A percentile compares a stretch with the other conserved stretches of the same genome.
phyloP scores from a whole-genome alignment of 2,329 filamentous ascomycete genomes.

The Eurotiales sp. region DNA sequence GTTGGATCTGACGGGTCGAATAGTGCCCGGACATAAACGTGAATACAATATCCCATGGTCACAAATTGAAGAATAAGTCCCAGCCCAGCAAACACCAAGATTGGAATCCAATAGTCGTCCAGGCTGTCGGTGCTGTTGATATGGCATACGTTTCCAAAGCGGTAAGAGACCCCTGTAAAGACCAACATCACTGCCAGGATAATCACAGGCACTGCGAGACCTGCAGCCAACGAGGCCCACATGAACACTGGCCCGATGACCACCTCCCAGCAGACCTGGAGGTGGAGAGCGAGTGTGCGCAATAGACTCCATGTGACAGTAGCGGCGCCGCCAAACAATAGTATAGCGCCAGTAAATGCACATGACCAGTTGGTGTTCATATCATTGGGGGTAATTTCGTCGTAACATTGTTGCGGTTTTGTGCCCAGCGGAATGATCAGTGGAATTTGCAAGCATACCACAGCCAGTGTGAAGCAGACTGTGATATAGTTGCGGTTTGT shows the following conservation, averaged over 20 bases:
- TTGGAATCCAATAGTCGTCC: constrained; percentile 83
- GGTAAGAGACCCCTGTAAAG: constrained; percentile 87
- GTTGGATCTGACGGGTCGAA: constrained; percentile 63
- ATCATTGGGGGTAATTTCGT: constrained; percentile 87
- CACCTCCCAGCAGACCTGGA: constrained; percentile 97
- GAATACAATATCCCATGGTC: constrained; percentile 88
- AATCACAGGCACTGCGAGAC: constrained; percentile 78
- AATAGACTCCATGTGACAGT: constrained; percentile 88
- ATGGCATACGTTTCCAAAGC: constrained; percentile 87
- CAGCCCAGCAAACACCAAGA: constrained; percentile 71
- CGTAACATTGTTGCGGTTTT: constrained; percentile 76
- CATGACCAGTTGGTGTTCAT: constrained; percentile 81
- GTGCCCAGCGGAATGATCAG: constrained; percentile 84
- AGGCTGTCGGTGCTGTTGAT: constrained; percentile 87
- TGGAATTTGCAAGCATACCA: constrained; percentile 80
- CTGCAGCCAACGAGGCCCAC: constrained; percentile 72
- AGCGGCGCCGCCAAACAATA: constrained; percentile 81
- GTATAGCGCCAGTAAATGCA: constrained; percentile 79
- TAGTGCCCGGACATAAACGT: constrained; percentile 85
- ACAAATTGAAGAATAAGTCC: constrained; percentile 77
- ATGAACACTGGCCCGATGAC: constrained; percentile 86
- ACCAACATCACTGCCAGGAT: constrained; percentile 73
- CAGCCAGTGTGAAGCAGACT: constrained; percentile 73
- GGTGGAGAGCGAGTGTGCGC: constrained; percentile 82
- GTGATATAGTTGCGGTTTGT: constrained; percentile 91